Percentiles rank a stretch among this genome's conserved stretches.
Conservation (phyloP, 2,329 filamentous ascomycete genomes). For the Geosmithia flava region DNA sequence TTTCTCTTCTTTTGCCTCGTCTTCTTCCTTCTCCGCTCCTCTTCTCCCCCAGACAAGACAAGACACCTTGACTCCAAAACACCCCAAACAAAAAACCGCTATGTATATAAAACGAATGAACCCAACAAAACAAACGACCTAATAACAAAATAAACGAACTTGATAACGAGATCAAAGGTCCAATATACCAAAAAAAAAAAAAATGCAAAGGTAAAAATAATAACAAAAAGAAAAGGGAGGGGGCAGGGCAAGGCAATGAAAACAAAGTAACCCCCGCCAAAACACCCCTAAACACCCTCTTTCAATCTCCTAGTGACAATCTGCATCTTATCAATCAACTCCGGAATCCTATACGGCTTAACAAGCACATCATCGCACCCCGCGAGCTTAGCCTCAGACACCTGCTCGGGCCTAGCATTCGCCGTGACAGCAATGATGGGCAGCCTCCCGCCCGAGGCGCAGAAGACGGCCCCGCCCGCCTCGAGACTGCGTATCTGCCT, state of each 20-base stretch:
- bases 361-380: conserved; percentile 54
- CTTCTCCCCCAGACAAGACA: no score
- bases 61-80: no score
- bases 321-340: conserved; percentile 47
- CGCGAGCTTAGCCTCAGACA: conserved; percentile 33
- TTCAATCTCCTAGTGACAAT: conserved; percentile 25
- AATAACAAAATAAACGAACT: no score
- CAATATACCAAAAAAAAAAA: not conserved
- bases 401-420: conserved; percentile 53
- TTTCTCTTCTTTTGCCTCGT: no score
- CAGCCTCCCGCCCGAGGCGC: conserved; percentile 32
- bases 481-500: conserved; percentile 51
- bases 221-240: not conserved
- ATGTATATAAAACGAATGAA: not conserved
- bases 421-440: conserved; percentile 57
- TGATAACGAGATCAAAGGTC: no score
- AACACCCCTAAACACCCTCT: not conserved
- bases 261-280: no score
- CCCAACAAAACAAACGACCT: no score
- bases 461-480: conserved; percentile 33
- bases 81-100: not conserved
- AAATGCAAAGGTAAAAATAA: not conserved
- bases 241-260: not conserved
- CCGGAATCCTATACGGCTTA: conserved; percentile 58
- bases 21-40: no score